Evolutionary conservation across 1,284 basidiomycete species (phyloP).

Genomic region (Apiotrichum akiyoshidainum): DNA sequence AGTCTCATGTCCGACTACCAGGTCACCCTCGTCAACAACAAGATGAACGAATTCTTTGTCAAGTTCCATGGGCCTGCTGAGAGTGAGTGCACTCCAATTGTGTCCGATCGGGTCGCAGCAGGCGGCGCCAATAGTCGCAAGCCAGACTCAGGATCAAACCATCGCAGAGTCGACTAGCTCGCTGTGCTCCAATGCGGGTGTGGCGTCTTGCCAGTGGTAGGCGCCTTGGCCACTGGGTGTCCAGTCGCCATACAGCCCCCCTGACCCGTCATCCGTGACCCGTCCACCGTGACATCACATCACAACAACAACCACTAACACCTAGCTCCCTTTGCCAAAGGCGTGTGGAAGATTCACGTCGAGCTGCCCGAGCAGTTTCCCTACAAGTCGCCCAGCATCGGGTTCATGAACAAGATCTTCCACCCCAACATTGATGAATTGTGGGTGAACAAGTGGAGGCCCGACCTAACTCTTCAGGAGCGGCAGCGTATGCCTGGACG

Average conservation of each 20-base stretch:
- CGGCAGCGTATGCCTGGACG: slow-evolving; percentile 91
- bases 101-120: not conserved
- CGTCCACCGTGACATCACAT: too few species aligned
- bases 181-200: too few species aligned
- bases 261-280: too few species aligned
- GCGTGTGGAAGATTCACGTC: slow-evolving; percentile 99
- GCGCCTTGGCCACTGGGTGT: not conserved
- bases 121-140: too few species aligned
- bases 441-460: slow-evolving; percentile 54
- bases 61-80: slow-evolving; percentile 90
- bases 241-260: too few species aligned
- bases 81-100: slow-evolving; percentile 61
- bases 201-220: too few species aligned
- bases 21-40: slow-evolving; percentile 95
- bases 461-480: slow-evolving; percentile 58
- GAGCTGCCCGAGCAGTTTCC: slow-evolving; percentile 99
- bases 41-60: slow-evolving; percentile 98
- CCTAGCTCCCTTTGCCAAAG: slow-evolving; percentile 87
- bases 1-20: slow-evolving; percentile 97
- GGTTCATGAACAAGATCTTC: slow-evolving; percentile 99
- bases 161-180: too few species aligned
- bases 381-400: slow-evolving; percentile 97
- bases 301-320: not conserved
- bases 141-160: too few species aligned
- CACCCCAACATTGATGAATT: slow-evolving; percentile 98